Evolutionary conservation across 2,329 filamentous ascomycete genomes (phyloP), one percentile per base, ranked within the genome.

Genomic region (Ascochyta pisi): DNA sequence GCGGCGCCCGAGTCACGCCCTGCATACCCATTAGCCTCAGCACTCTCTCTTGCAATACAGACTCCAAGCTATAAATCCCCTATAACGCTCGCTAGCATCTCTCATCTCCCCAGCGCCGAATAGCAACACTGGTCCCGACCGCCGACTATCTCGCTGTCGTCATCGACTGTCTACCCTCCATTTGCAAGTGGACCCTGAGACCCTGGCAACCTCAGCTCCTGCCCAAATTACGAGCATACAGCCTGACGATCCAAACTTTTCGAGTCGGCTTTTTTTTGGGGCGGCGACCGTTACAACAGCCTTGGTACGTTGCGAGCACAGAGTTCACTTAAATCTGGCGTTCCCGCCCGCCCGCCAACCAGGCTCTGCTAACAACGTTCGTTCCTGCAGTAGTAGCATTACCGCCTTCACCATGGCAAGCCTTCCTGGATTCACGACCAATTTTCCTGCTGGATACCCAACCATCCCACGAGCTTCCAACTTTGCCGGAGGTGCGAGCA

Each of bases 381-480:
- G 61, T 66, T 64, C 64, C 67, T 72, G 69, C 68, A 70, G 65
- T 68, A 69, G 66, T 58, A 35, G 49, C 31, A 38, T 50, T 50
- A 15, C 27, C 46, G 41, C 43, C 23, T 27, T 54, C 63, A 54
- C 44, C 43, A 72, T 72, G 69, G 55, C 64, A 19, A 70, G 63
- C 62, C 58, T 66, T 46, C 65, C 67, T 42, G 65, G 67, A 22
- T 72, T 72, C 54, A 67, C 68, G 39, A 68, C 67, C 26, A 70
- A 71, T 53, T 71, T 71, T 43, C 67, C 68, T 9, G 67, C 67
- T 22, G 71, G 71, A 35, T 73, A 73, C 48, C 71, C 70, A 13
- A 67, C 71, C 13, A 65, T 72, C 13, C 57, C 65, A 46, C 58
- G 68, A 50, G 68, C 64, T 16, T 66, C 65, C 2, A 63, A 67